These are phyloP conservation scores for Ogataea methanolica DNA, from an alignment of 805 yeast species.

Conservation along the genomic window DNA sequence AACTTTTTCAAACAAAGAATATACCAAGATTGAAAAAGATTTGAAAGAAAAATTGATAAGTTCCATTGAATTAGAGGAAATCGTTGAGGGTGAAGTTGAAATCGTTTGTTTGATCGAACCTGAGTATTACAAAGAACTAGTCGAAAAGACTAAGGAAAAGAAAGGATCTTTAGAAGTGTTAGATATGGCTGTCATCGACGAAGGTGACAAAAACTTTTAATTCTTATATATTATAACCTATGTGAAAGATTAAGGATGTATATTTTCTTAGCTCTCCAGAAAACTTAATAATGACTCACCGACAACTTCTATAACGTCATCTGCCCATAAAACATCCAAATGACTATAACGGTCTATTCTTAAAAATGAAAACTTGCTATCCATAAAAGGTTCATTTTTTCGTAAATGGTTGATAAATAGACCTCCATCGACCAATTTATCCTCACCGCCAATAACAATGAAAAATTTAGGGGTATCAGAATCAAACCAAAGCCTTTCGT, in stretches of 20 bases:
- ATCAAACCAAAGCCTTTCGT: constrained; percentile 50
- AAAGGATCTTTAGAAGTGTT: constrained; percentile 74
- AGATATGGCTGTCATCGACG: constrained; percentile 83
- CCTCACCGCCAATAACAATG: constrained; percentile 68
- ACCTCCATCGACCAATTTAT: constrained; percentile 73
- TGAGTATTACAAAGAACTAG: constrained; percentile 67
- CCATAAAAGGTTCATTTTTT: constrained; percentile 48
- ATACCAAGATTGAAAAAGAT: constrained; percentile 32
- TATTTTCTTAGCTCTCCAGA: constrained; percentile 12
- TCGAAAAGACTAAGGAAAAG: constrained; percentile 54
- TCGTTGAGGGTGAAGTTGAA: constrained; percentile 15
- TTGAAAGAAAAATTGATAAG: constrained; percentile 30
- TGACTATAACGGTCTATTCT: constrained; percentile 70
- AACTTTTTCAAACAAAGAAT: constrained; percentile 50
- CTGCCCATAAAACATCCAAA: constrained; percentile 91
- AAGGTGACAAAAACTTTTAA: constrained; percentile 33
- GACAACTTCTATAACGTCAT: constrained; percentile 60
- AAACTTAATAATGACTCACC: constrained; percentile 45
- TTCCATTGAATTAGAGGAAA: constrained; percentile 26
- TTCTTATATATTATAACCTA: neutral
- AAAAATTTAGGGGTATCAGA: constrained; percentile 52
- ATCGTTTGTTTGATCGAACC: constrained; percentile 78
- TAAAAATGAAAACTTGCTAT: constrained; percentile 31
- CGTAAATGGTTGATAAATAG: constrained; percentile 61
- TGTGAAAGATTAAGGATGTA: neutral